A percentile compares a stretch with the other conserved stretches of the same genome.
phyloP scores from a whole-genome alignment of 1,284 basidiomycete species.

The Thelephora terrestris region DNA sequence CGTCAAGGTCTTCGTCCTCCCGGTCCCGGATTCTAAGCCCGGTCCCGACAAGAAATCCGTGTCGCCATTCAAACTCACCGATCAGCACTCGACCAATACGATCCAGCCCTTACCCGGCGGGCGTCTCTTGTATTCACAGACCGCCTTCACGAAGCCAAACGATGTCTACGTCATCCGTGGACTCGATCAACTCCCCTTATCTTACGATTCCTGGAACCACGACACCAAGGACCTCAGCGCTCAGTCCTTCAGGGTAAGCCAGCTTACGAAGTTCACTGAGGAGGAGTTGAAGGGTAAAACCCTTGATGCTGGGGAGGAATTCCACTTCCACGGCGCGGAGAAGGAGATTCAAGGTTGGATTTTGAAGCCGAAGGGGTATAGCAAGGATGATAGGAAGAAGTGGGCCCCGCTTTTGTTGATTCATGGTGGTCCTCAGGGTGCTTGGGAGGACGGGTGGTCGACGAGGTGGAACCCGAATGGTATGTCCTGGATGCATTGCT shows the following conservation, averaged over 20 bases:
- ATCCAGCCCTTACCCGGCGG: slow-evolving; percentile 50
- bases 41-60: slow-evolving; percentile 40
- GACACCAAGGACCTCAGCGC: neutral
- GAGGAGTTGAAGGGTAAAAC: slow-evolving; percentile 44
- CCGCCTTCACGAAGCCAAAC: slow-evolving; percentile 64
- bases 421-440: slow-evolving; percentile 74
- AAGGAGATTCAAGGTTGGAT: slow-evolving; percentile 77
- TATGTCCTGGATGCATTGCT: slow-evolving; percentile 17
- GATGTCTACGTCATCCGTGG: slow-evolving; percentile 55
- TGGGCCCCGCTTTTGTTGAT: slow-evolving; percentile 70
- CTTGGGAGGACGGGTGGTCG: slow-evolving; percentile 79
- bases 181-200: slow-evolving; percentile 8
- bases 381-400: slow-evolving; percentile 38
- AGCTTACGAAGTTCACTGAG: slow-evolving; percentile 54
- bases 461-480: slow-evolving; percentile 85
- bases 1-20: slow-evolving; percentile 62
- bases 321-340: slow-evolving; percentile 79
- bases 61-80: slow-evolving; percentile 38
- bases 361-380: slow-evolving; percentile 68
- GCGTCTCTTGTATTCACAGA: slow-evolving; percentile 56
- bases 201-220: neutral
- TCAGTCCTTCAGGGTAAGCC: slow-evolving; percentile 27
- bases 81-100: slow-evolving; percentile 43
- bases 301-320: slow-evolving; percentile 58
- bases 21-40: slow-evolving; percentile 48